These are phyloP conservation scores for Serendipita indica DNA, from an alignment of 768 basidiomycete genomes.

Conservation along the genomic window DNA sequence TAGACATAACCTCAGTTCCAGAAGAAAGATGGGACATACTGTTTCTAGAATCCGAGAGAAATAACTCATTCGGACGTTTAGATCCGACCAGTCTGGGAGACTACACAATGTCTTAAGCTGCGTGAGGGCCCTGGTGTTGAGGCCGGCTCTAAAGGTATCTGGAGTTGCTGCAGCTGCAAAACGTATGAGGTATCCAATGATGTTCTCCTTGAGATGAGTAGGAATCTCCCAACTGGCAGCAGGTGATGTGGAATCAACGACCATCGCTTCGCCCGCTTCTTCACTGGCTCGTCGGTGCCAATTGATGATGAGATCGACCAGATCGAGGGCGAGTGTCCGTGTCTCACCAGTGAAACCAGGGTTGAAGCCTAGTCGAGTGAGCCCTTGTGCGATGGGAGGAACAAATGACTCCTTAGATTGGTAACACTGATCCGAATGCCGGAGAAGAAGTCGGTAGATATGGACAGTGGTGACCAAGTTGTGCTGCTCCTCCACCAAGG, in stretches of 20 bases:
- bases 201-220: conserved; percentile 4
- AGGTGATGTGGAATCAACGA: conserved; percentile 12
- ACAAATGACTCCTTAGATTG: conserved; percentile 85
- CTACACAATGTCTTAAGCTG: conserved; percentile 8
- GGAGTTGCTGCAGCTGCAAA: conserved; percentile 51
- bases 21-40: conserved; percentile 29
- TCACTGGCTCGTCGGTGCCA: conserved; percentile 71
- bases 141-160: conserved; percentile 27
- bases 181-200: conserved; percentile 62
- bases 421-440: conserved; percentile 83
- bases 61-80: conserved; percentile 80
- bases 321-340: conserved; percentile 75
- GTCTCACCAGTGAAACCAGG: conserved; percentile 58
- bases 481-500: conserved; percentile 78
- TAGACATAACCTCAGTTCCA: conserved; percentile 10
- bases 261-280: conserved; percentile 14
- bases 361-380: conserved; percentile 76
- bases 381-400: conserved; percentile 80
- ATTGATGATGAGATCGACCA: conserved; percentile 78
- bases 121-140: neutral
- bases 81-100: conserved; percentile 63
- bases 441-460: conserved; percentile 85
- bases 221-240: neutral
- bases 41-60: conserved; percentile 75
- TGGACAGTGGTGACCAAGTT: conserved; percentile 52